Percentiles rank a stretch among this genome's conserved stretches.
Evolutionary conservation across 2,329 filamentous ascomycete species (phyloP).

Genomic region (Colletotrichum lupini): DNA sequence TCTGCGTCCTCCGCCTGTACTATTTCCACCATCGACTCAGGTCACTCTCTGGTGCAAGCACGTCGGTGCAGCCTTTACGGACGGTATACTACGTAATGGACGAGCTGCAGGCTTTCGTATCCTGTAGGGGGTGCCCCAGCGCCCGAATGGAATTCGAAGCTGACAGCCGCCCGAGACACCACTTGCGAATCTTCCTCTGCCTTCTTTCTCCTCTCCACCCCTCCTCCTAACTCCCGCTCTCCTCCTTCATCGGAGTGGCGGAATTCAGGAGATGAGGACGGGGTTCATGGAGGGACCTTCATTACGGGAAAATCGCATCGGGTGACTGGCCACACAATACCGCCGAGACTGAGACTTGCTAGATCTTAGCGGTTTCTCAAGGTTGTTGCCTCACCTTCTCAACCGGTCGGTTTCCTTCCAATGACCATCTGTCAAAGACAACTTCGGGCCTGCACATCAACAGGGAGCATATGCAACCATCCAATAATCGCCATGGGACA

Average conservation of each 20-base stretch:
- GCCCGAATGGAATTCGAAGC: background rate
- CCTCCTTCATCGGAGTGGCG: slow-evolving; percentile 29
- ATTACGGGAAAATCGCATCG: slow-evolving; percentile 4
- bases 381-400: background rate
- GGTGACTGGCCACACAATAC: slow-evolving; percentile 7
- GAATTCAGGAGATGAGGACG: slow-evolving; percentile 25
- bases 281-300: slow-evolving; percentile 7
- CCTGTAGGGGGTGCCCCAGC: background rate
- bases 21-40: background rate
- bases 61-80: background rate
- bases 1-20: slow-evolving; percentile 1
- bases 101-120: background rate
- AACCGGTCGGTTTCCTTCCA: background rate
- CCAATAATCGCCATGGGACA: background rate
- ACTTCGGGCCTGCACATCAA: background rate
- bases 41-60: background rate
- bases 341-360: background rate
- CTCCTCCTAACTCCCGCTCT: slow-evolving; percentile 12
- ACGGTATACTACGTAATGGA: background rate
- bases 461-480: background rate
- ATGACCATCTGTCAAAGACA: slow-evolving; percentile 2
- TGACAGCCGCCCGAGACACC: background rate
- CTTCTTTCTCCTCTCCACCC: background rate
- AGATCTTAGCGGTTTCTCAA: background rate
- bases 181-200: background rate